phyloP scores from a whole-genome alignment of 306 rosid genomes.

The Sicyos baderoa region DNA sequence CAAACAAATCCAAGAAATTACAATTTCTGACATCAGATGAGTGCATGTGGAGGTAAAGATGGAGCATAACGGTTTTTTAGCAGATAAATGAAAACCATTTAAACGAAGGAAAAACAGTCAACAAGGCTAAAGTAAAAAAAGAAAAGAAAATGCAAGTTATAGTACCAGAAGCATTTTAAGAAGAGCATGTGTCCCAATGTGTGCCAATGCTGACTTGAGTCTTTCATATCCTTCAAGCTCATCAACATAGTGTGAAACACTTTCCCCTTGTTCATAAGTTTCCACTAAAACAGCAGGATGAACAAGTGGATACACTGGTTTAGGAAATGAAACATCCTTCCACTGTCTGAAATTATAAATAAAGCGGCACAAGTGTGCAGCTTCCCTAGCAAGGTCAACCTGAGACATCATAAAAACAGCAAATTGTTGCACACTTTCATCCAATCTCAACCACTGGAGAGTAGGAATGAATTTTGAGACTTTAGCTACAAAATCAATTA shows the following conservation, averaged over 20 bases:
- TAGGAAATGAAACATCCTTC: constrained; percentile 98
- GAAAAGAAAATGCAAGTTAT: neutral
- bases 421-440: constrained; percentile 98
- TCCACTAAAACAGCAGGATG: constrained; percentile 98
- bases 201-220: constrained; percentile 80
- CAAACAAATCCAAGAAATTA: constrained; percentile 1
- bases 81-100: neutral
- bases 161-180: constrained; percentile 97
- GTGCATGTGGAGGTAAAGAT: neutral
- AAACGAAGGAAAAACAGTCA: neutral
- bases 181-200: constrained; percentile 96
- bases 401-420: constrained; percentile 99
- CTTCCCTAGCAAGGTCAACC: constrained; percentile 99
- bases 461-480: constrained; percentile 67
- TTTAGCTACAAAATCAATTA: constrained; percentile 70
- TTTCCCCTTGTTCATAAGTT: constrained; percentile 89
- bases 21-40: neutral
- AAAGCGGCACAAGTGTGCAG: constrained; percentile 94
- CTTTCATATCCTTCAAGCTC: constrained; percentile 72
- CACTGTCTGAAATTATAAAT: constrained; percentile 80
- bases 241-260: constrained; percentile 81
- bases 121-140: neutral
- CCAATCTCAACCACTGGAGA: constrained; percentile 87
- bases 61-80: neutral
- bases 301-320: constrained; percentile 92